Evolutionary conservation across 148 eudicot species (phyloP).

Genomic region (Fallopia convolvulus): DNA sequence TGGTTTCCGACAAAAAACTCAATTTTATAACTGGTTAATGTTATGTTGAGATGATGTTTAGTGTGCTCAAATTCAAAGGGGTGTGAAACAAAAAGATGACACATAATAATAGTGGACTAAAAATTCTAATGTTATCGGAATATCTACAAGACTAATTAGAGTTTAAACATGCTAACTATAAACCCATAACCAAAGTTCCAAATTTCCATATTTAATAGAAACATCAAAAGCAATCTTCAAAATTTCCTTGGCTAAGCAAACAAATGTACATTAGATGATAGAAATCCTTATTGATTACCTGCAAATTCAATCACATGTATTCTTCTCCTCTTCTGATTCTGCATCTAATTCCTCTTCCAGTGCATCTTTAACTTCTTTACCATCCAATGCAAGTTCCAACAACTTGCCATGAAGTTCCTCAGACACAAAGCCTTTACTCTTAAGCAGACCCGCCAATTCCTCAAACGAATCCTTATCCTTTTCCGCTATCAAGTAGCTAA

Average conservation of each 20-base stretch:
- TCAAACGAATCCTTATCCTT: neutral
- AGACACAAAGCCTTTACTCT: neutral
- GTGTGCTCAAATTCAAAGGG: no score
- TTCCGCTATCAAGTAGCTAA: neutral
- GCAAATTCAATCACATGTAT: neutral
- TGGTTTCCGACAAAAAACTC: no score
- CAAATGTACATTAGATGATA: no score
- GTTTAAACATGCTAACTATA: neutral
- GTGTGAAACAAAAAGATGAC: no score
- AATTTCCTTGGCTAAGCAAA: no score
- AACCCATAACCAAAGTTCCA: neutral
- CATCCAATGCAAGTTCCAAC: neutral
- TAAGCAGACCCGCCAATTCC: slow-evolving; percentile 1
- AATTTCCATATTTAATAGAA: no score
- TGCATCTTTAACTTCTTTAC: neutral
- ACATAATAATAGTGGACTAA: no score
- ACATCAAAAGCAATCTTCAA: no score
- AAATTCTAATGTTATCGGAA: no score
- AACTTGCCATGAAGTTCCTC: neutral
- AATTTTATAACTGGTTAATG: no score
- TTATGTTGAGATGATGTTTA: no score
- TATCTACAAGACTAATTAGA: neutral
- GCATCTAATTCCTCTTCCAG: neutral
- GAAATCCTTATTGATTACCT: neutral
- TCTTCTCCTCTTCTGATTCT: neutral